Evolutionary conservation across 2,329 filamentous ascomycete genomes (phyloP).

Genomic region (Botryotinia convoluta): DNA sequence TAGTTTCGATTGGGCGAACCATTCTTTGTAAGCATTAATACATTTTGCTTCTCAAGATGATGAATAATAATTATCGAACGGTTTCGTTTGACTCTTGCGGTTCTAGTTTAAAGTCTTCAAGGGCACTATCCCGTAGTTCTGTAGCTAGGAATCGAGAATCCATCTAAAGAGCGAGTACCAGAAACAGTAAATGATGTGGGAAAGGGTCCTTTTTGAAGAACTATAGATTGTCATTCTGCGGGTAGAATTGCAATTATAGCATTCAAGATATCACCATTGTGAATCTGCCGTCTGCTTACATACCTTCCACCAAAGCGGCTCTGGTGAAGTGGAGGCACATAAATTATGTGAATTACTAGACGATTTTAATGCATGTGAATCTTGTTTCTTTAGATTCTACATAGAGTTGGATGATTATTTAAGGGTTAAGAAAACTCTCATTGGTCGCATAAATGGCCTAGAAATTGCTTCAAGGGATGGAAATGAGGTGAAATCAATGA

Average conservation of each 20-base stretch:
- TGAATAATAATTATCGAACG: rapidly evolving
- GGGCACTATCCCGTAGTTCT: rapidly evolving
- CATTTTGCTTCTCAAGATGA: rapidly evolving
- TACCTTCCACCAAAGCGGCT: too few relatives aligned
- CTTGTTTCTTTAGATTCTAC: not conserved
- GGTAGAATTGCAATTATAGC: not conserved
- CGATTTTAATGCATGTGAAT: too few relatives aligned
- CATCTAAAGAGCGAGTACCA: not conserved
- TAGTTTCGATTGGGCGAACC: rapidly evolving
- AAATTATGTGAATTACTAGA: too few relatives aligned
- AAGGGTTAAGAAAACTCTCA: not conserved
- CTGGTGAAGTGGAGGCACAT: too few relatives aligned
- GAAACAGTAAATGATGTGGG: not conserved
- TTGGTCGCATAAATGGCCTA: not conserved
- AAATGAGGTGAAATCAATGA: not conserved
- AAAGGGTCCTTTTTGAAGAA: not conserved
- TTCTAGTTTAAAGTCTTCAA: not conserved
- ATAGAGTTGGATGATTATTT: not conserved
- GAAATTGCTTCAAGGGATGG: rapidly evolving
- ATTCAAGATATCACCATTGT: rapidly evolving
- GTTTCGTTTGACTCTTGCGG: rapidly evolving
- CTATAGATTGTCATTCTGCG: rapidly evolving
- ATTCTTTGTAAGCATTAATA: not conserved
- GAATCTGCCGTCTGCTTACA: rapidly evolving
- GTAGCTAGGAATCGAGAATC: not conserved